Conservation (phyloP, 148 eudicot genomes). For the Silene conica region DNA sequence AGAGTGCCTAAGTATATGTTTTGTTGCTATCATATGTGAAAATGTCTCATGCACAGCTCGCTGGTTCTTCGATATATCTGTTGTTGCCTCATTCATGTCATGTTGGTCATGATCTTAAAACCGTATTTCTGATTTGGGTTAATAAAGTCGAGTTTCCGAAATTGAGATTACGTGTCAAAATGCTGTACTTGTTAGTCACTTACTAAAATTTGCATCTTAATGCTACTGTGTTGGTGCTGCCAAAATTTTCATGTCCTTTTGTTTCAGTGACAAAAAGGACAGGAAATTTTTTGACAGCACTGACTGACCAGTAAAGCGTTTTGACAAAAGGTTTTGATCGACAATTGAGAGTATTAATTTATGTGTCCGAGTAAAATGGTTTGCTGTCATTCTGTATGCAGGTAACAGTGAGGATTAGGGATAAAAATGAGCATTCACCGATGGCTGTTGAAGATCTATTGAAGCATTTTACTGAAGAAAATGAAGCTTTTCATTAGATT, state of each 20-base stretch:
- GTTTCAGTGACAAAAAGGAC: no score
- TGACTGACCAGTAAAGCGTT: no score
- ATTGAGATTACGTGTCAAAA: background rate
- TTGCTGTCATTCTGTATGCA: constrained; percentile 18
- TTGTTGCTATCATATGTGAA: no score
- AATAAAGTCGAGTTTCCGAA: background rate
- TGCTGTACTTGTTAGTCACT: background rate
- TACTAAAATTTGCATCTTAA: no score
- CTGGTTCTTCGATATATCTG: background rate
- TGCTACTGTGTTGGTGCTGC: no score
- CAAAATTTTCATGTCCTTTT: no score
- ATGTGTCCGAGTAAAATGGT: background rate
- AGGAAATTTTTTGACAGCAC: no score
- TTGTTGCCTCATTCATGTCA: background rate
- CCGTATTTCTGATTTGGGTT: background rate
- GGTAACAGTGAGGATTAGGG: constrained; percentile 81
- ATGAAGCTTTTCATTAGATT: constrained; percentile 47
- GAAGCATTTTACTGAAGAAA: constrained; percentile 52
- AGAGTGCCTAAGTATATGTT: background rate
- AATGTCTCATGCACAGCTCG: background rate
- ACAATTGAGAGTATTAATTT: no score
- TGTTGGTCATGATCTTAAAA: background rate
- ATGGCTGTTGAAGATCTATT: constrained; percentile 54
- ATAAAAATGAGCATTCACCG: constrained; percentile 38
- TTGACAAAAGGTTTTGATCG: no score